Conservation (phyloP, 768 basidiomycete species). For the Kwoniella sp. region DNA sequence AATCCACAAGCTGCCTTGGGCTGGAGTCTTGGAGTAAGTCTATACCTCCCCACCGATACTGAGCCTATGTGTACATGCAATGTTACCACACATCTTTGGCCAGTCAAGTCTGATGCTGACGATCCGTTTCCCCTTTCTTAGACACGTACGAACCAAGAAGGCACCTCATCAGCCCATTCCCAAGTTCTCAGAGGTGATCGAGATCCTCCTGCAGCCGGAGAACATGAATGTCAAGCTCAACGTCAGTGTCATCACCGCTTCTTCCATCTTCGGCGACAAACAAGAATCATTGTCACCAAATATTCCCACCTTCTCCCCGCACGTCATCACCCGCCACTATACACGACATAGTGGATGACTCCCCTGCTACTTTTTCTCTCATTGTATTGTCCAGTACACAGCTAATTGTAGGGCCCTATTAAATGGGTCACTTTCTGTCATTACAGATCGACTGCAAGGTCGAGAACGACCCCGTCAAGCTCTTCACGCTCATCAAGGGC, state of each 20-base stretch:
- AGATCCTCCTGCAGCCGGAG: conserved; percentile 69
- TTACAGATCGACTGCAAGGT: conserved; percentile 93
- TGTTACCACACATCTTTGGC: neutral
- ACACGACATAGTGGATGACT: neutral
- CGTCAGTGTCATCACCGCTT: conserved; percentile 44
- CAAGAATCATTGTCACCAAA: neutral
- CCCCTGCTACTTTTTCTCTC: neutral
- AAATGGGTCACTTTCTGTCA: conserved; percentile 63
- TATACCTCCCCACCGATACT: neutral
- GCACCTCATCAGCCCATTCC: conserved; percentile 84
- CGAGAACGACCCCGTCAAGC: conserved; percentile 81
- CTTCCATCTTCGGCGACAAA: no score
- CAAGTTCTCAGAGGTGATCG: conserved; percentile 81
- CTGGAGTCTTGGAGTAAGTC: conserved; percentile 61
- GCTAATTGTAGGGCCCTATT: conserved; percentile 59
- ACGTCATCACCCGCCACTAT: conserved; percentile 4
- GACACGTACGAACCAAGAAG: conserved; percentile 74
- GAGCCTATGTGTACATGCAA: neutral
- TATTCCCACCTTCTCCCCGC: neutral
- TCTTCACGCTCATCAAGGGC: conserved; percentile 70
- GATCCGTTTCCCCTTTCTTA: conserved; percentile 60
- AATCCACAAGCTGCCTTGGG: conserved; percentile 71
- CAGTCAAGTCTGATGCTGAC: neutral
- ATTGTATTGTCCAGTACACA: conserved; percentile 2
- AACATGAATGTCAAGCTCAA: conserved; percentile 58